Base-by-base conservation (phyloP, 2,329 filamentous ascomycete species). In the Calcarisporium arbuscula region DNA sequence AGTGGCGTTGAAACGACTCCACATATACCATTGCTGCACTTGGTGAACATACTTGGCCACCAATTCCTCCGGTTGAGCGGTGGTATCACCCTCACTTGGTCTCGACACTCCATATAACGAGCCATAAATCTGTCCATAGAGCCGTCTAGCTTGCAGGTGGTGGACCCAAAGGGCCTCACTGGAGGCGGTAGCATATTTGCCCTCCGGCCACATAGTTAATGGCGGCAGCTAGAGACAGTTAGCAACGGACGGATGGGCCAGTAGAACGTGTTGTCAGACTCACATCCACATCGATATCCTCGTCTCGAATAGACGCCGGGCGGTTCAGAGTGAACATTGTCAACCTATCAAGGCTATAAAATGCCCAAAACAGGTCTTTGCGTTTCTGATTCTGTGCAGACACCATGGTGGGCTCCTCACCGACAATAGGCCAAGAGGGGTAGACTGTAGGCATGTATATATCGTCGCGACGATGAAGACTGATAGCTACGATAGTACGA, bases 391-490 rank as follows among this genome's bases (percentile, higher is more conserved):
- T n/a, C n/a, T n/a, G n/a, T n/a, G 26, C 26, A 28, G 26, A 8
- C 17, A 28, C 26, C 7, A 28, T 16, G 26, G 26, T 7, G 7
- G n/a, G 26, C 7, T 28, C 26, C 26, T 28, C 26, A 16, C 17
- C 26, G 17, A 16, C 26, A 8, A 16, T n/a, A n/a, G n/a, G n/a
- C n/a, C 26, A 28, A 28, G 26, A 28, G 7, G 26, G 26, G 4
- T 28, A 28, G 8, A n/a, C n/a, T n/a, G 26, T 28, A 15, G 26
- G 4, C 26, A 28, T 28, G 26, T 28, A 28, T 7, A 28, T 28
- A n/a, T 28, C 26, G 17, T 28, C 26, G 26, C 26, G 26, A n/a
- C 26, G 26, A 28, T 28, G 8, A 28, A 28, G 26, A 28, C n/a
- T 28, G 26, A 28, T 7, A 16, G 26, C 26, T 8, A 28, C 26